Conservation (phyloP, 306 rosid species). For the Coriaria nepalensis region DNA sequence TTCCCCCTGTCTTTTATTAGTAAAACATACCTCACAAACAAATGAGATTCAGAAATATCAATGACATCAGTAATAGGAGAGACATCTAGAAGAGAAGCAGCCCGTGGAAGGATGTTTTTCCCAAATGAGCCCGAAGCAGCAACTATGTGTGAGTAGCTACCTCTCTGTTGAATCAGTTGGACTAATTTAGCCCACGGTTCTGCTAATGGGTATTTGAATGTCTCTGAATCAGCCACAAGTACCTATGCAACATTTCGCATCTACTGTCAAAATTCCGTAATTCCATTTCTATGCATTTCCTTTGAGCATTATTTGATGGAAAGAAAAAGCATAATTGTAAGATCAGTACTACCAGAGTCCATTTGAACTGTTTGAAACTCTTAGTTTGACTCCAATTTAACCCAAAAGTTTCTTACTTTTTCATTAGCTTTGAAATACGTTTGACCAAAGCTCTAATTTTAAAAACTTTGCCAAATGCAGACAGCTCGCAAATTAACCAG, state of each 20-base stretch:
- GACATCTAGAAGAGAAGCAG: slow-evolving; percentile 77
- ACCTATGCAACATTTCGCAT: slow-evolving; percentile 39
- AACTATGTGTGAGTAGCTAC: slow-evolving; percentile 63
- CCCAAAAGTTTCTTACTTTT: too few species aligned
- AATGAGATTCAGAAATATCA: slow-evolving; percentile 42
- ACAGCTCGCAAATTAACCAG: too few species aligned
- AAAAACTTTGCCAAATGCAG: too few species aligned
- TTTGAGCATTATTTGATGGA: background rate
- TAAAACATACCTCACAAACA: slow-evolving; percentile 51
- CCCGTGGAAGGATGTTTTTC: slow-evolving; percentile 69
- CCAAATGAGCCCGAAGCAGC: slow-evolving; percentile 74
- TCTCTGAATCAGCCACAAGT: slow-evolving; percentile 71
- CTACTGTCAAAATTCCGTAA: slow-evolving; percentile 5
- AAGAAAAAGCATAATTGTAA: background rate
- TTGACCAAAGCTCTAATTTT: too few species aligned
- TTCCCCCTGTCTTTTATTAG: too few species aligned
- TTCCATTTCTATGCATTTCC: background rate
- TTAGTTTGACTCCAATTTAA: too few species aligned
- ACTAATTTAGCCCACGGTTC: slow-evolving; percentile 85
- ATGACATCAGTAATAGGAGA: slow-evolving; percentile 75
- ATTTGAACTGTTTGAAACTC: too few species aligned
- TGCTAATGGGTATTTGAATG: slow-evolving; percentile 49
- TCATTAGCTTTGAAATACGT: too few species aligned
- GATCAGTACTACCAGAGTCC: too few species aligned
- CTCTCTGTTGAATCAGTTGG: slow-evolving; percentile 59